Conservation (phyloP, 2,329 filamentous ascomycete genomes). For the Cordyceps javanica region DNA sequence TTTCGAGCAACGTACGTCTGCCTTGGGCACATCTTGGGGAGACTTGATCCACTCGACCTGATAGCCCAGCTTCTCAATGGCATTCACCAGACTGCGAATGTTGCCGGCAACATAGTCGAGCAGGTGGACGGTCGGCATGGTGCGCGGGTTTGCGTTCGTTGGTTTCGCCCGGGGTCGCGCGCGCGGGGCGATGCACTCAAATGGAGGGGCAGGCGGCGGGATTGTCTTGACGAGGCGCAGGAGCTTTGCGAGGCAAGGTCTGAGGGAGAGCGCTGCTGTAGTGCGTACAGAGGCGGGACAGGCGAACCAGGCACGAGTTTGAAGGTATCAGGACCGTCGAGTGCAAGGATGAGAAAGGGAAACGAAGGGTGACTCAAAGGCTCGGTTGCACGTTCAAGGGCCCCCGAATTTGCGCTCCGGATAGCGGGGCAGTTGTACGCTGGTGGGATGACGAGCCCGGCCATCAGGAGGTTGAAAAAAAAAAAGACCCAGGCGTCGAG, state of each 20-base stretch:
- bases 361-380: background rate
- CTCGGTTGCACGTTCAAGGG: background rate
- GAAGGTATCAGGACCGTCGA: background rate
- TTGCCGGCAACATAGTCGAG: slow-evolving; percentile 93
- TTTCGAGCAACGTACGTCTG: slow-evolving; percentile 79
- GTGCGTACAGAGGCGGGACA: background rate
- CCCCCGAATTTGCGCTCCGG: slow-evolving; percentile 14
- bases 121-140: slow-evolving; percentile 72
- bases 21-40: slow-evolving; percentile 76
- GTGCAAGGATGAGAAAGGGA: slow-evolving; percentile 3
- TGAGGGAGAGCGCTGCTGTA: background rate
- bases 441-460: slow-evolving; percentile 1
- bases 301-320: background rate
- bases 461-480: background rate
- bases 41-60: slow-evolving; percentile 85
- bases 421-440: slow-evolving; percentile 20
- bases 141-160: slow-evolving; percentile 19
- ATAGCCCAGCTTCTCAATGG: slow-evolving; percentile 92
- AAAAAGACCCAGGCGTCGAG: background rate
- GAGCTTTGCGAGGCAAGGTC: background rate
- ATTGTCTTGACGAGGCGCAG: background rate
- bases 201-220: slow-evolving; percentile 6
- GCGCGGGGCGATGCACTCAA: background rate
- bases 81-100: slow-evolving; percentile 91
- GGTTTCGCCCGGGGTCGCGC: background rate